Conservation (phyloP, 179 eudicot genomes). For the Patellifolia procumbens region DNA sequence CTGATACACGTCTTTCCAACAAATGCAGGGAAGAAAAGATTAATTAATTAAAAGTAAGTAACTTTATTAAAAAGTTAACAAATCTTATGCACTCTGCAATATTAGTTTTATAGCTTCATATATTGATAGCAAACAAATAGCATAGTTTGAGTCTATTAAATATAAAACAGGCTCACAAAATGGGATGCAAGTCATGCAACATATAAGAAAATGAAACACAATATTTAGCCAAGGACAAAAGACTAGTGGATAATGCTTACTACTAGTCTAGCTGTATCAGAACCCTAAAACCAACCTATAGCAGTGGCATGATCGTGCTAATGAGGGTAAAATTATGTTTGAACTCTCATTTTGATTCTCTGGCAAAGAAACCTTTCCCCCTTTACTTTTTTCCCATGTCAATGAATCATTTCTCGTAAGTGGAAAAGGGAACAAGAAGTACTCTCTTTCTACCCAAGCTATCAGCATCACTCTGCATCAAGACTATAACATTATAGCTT, state of each 20-base stretch:
- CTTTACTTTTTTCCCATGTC: neutral
- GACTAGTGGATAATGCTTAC: neutral
- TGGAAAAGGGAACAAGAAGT: neutral
- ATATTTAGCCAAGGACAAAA: neutral
- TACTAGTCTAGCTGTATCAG: neutral
- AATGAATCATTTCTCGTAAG: neutral
- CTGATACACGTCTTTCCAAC: neutral
- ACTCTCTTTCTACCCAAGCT: neutral
- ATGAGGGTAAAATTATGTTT: neutral
- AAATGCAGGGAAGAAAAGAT: neutral
- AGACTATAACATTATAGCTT: neutral
- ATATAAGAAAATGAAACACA: too few species aligned
- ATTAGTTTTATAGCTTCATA: too few species aligned
- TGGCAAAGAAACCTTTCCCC: neutral
- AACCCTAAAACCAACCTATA: neutral
- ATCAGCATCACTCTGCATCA: neutral
- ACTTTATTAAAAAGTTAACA: too few species aligned
- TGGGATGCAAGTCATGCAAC: neutral
- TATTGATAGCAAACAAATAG: too few species aligned
- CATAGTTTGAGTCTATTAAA: neutral
- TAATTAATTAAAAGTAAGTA: too few species aligned
- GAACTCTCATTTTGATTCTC: neutral
- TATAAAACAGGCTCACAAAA: neutral
- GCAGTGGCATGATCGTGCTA: neutral
- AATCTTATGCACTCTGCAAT: too few species aligned